Base-by-base conservation (phyloP, 768 basidiomycete species). In the Polyporus arcularius region DNA sequence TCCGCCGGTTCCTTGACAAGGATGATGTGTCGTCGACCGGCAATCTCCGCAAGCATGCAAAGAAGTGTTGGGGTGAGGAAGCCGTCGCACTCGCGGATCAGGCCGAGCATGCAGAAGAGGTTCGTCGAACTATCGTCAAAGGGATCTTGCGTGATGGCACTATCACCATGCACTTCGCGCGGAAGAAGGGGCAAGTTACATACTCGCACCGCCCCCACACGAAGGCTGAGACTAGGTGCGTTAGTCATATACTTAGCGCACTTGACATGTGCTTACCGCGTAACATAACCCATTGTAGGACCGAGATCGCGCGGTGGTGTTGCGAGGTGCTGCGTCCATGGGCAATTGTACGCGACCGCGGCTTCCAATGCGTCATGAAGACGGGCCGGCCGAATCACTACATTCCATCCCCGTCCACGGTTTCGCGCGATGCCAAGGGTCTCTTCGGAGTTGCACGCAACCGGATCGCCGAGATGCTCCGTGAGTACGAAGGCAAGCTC, bases 221-320 rank as follows among this genome's bases (percentile, higher is more conserved):
- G 2, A 65, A 65, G 55, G 54, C 60, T 0, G 64, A 75, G 57
- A 65, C 64, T 18, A n/a, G 21, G 39, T 53, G 8, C 0, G 53
- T 53, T 26, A 26, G 21, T 26, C 21, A 26, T 26, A 26, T 26
- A 26, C 16, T 16, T 6, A 15, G 42, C 12, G 10, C 52, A 21
- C 42, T 38, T 31, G 12, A 61, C 43, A 38, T 35, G 16, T 12
- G 3, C 21, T 26, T 26, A 26, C 21, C 21, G 21, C 21, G 21
- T 26, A 26, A 26, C 21, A 26, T 26, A 26, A 26, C 21, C 21
- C 2, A 26, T 26, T 26, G 4, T 18, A 76, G 73, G 32, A 72
- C 67, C 0, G 65, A 75, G 48, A 67, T 74, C 15, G 75, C 78
- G 1, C 57, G 59, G 0, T 79, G 77, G 79, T 70, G 78, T 0